phyloP scores from a whole-genome alignment of 2,329 filamentous ascomycete species.

The Aspergillus bombycis region DNA sequence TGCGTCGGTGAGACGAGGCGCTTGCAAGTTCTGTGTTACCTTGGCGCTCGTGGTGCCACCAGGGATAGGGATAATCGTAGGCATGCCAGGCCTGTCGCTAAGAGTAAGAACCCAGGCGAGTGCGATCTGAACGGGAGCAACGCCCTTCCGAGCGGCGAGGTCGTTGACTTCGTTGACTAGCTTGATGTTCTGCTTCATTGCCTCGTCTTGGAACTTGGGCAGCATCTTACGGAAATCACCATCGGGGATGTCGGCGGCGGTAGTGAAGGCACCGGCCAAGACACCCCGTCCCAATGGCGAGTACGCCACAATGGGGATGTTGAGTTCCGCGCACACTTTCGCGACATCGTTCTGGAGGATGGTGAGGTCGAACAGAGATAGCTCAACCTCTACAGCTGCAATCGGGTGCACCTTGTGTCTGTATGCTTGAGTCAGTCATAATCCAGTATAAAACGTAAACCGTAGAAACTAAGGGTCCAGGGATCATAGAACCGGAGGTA shows the following conservation, averaged over 20 bases:
- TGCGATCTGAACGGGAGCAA: constrained; percentile 51
- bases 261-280: constrained; percentile 54
- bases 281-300: constrained; percentile 63
- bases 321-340: constrained; percentile 57
- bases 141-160: constrained; percentile 50
- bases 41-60: constrained; percentile 41
- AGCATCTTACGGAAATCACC: constrained; percentile 48
- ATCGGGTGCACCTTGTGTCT: constrained; percentile 58
- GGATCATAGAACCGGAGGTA: neutral
- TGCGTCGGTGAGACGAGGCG: constrained; percentile 34
- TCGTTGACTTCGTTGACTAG: constrained; percentile 50
- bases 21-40: constrained; percentile 38
- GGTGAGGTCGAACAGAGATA: constrained; percentile 60
- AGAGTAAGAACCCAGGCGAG: constrained; percentile 53
- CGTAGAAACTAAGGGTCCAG: neutral
- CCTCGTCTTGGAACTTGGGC: constrained; percentile 56
- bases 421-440: constrained; percentile 1
- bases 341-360: constrained; percentile 62
- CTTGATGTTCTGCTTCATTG: constrained; percentile 54
- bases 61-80: constrained; percentile 44
- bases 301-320: constrained; percentile 63
- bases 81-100: constrained; percentile 47
- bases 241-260: constrained; percentile 50
- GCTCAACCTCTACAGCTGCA: constrained; percentile 63
- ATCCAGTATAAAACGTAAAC: neutral